Evolutionary conservation across 495 filamentous ascomycete genomes (phyloP), one percentile per base, ranked within the genome.

Genomic region (Cudoniella acicularis): DNA sequence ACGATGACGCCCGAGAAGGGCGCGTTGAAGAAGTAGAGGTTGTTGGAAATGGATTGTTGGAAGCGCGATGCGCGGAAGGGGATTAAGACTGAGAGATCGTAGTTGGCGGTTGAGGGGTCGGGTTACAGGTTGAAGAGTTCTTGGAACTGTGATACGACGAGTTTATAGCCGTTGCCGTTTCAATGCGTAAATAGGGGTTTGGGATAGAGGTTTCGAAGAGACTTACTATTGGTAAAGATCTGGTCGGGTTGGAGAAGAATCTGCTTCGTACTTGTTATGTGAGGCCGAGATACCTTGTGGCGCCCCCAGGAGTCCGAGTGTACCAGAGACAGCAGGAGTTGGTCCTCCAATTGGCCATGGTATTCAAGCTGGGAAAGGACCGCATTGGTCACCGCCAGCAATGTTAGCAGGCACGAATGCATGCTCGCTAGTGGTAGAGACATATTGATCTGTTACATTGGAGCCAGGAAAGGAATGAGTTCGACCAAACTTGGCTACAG

Each of bases 1-100:
- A 77, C 75, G 16, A 78, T 57, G 1, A 79, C 61, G 16, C 78
- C 78, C 4, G 74, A 68, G 50, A 81, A 75, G 1, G 78, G 79
- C 8, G 73, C 75, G 49, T 76, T 79, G 60, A 79, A 83, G 67
- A 81, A 82, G 42, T 79, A 71, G 0, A 79, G 79, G 53, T 82
- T 83, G 24, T 70, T 80, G 45, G 66, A 57, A 46, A 79, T 73
- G 17, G 74, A 79, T 60, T 82, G 62, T 11, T 79, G 61, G 56
- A 77, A 77, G 10, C 76, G 77, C 3, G 59, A 61, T 9, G 64
- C 70, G 4, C 72, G 69, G 11, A 73, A 72, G 22, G 69, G 36
- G 0, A 65, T 71, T 64, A 77, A 72, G 18, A 40, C 17, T 18
- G 30, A 41, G 10, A 63, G 43, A 40, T 61, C 57, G 40, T 71